A percentile compares a stretch with the other conserved stretches of the same genome.
Conservation (phyloP, 1,139 yeast species). For the Blastobotrys indianensis region DNA sequence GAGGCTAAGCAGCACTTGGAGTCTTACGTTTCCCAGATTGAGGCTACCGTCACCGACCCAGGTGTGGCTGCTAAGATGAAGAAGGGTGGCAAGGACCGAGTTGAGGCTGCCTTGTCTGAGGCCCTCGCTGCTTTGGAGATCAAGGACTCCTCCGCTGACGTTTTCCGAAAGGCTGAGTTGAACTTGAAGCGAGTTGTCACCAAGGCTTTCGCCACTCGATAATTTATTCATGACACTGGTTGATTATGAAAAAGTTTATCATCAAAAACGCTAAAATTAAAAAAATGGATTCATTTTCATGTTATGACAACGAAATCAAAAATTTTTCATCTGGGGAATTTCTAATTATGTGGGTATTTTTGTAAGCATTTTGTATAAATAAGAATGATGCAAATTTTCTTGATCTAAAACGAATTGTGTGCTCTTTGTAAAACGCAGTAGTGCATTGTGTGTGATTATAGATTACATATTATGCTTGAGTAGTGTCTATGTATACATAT, state of each 20-base stretch:
- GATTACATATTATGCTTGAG: neutral
- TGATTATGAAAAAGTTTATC: conserved; percentile 1
- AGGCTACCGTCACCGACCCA: conserved; percentile 96
- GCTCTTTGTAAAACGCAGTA: neutral
- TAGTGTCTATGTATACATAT: neutral
- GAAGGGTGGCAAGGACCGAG: conserved; percentile 97
- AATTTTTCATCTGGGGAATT: too few species aligned
- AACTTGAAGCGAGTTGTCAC: conserved; percentile 98
- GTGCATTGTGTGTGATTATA: too few species aligned
- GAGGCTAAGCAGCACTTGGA: conserved; percentile 99
- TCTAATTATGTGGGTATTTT: too few species aligned
- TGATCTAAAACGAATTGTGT: neutral
- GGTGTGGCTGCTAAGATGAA: conserved; percentile 96
- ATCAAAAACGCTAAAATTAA: neutral
- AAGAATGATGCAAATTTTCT: neutral
- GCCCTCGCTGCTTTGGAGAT: conserved; percentile 97
- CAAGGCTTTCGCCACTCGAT: conserved; percentile 99
- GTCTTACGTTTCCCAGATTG: conserved; percentile 97
- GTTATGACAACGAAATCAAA: too few species aligned
- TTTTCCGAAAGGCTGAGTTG: conserved; percentile 98
- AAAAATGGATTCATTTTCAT: neutral
- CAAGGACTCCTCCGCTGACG: conserved; percentile 95
- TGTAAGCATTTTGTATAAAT: neutral
- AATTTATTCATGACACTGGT: conserved; percentile 31
- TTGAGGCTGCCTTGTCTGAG: conserved; percentile 96